These are phyloP conservation scores for Colletotrichum musicola DNA, from an alignment of 2,329 filamentous ascomycete species.

Conservation along the genomic window DNA sequence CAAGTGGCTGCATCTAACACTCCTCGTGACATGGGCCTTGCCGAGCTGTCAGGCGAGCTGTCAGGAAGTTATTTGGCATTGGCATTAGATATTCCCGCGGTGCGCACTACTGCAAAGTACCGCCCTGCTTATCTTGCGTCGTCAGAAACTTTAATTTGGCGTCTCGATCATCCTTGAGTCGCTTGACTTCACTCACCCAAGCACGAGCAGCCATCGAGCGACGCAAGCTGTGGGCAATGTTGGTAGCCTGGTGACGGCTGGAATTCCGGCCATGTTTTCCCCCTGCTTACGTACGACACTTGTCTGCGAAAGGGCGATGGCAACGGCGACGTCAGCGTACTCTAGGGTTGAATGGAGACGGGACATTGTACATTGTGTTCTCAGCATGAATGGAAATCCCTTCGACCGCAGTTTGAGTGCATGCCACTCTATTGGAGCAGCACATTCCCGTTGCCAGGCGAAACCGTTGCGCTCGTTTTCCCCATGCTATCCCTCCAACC, in stretches of 20 bases:
- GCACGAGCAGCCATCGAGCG: neutral
- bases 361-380: conserved; percentile 27
- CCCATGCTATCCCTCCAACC: conserved; percentile 23
- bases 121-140: conserved; percentile 1
- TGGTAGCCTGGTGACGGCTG: conserved; percentile 25
- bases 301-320: neutral
- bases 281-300: neutral
- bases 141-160: conserved; percentile 25
- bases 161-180: conserved; percentile 12
- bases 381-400: conserved; percentile 29
- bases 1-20: neutral
- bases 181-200: neutral
- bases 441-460: conserved; percentile 15
- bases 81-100: neutral
- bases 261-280: conserved; percentile 18
- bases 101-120: conserved; percentile 21
- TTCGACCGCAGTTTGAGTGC: conserved; percentile 17
- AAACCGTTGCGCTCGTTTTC: conserved; percentile 21
- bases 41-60: conserved; percentile 1
- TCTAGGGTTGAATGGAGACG: conserved; percentile 10
- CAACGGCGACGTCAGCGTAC: neutral
- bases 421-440: conserved; percentile 11
- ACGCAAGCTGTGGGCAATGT: conserved; percentile 2
- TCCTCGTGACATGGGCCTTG: neutral
- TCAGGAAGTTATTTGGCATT: neutral